Conservation (phyloP, 345 rosid genomes). For the Citrus mangshanensis region DNA sequence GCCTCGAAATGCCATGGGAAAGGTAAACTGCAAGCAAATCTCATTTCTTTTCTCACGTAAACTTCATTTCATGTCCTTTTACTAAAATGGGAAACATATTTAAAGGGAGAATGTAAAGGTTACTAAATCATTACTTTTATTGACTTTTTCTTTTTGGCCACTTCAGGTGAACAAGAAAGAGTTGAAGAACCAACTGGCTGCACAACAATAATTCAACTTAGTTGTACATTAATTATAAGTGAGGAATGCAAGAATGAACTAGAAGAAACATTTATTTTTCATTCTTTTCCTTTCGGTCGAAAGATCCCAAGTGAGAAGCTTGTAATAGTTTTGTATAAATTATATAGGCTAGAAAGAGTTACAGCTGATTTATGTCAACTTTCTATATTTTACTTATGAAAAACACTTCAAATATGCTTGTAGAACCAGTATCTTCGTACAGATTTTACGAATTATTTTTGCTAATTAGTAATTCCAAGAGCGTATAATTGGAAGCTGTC, state of each 20-base stretch:
- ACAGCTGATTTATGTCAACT: neutral
- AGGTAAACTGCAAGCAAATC: conserved; percentile 41
- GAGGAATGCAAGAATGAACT: neutral
- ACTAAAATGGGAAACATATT: neutral
- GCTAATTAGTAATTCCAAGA: too few relatives aligned
- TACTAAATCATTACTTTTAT: neutral
- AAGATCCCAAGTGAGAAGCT: neutral
- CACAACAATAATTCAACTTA: conserved; percentile 25
- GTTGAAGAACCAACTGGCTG: conserved; percentile 61
- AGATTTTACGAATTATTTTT: too few relatives aligned
- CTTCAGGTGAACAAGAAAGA: conserved; percentile 91
- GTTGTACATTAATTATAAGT: neutral
- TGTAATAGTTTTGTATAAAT: neutral
- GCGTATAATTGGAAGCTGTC: too few relatives aligned
- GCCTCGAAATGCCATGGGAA: conserved; percentile 99
- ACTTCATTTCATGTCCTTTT: neutral
- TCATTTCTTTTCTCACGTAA: neutral
- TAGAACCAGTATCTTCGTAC: too few relatives aligned
- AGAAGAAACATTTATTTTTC: neutral
- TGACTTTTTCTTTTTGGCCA: neutral
- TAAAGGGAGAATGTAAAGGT: neutral
- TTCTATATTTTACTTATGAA: neutral
- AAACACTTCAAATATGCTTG: neutral
- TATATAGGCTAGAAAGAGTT: too few relatives aligned
- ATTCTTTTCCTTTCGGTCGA: neutral